Base-by-base conservation (phyloP, 305 asterid genomes). In the Rubia tinctorum region DNA sequence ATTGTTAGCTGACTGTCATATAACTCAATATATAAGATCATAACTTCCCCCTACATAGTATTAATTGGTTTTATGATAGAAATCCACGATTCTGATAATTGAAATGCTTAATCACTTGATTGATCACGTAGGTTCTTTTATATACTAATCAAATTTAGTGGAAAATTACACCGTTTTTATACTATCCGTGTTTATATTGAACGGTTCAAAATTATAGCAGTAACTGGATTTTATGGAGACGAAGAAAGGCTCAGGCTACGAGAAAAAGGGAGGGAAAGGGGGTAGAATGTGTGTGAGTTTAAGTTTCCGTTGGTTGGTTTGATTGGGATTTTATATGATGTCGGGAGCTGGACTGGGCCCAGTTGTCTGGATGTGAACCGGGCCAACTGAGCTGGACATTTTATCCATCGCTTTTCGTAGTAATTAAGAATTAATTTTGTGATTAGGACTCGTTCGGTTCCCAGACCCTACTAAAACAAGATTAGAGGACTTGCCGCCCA, bases 281-380 rank as follows among this genome's bases (percentile, higher is more conserved):
- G 69, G 69, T n/a, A 37, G 30, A 77, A 76, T 56, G 78, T 78
- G 73, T 27, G 72, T 65, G 6, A 20, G 80, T 42, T 76, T 22
- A 49, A 71, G 44, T 65, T 40, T 71, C 68, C 39, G 61, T 51
- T 39, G 0, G 74, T 44, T 74, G 56, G 37, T 7, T 30, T 9
- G 47, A 20, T 5, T 25, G 68, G 39, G 18, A 27, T 43, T 43
- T 43, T 30, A 30, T 30, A 30, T 30, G 3, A 30, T 3, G 34
- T 30, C 1, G 18, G 37, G 76, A 27, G 51, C 20, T 49, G 56
- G 59, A 22, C 30, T 45, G 79, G 74, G 70, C 51, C 71, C 67
- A 1, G 23, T 39, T 3, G 15, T 6, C n/a, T 2, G 42, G 12
- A 5, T 42, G 14, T 42, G 56, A 17, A n/a, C 55, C 25, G 25